Evolutionary conservation across 164 flowering plant species (phyloP), one percentile per base, ranked within the genome.

Genomic region (Magnolia officinalis): DNA sequence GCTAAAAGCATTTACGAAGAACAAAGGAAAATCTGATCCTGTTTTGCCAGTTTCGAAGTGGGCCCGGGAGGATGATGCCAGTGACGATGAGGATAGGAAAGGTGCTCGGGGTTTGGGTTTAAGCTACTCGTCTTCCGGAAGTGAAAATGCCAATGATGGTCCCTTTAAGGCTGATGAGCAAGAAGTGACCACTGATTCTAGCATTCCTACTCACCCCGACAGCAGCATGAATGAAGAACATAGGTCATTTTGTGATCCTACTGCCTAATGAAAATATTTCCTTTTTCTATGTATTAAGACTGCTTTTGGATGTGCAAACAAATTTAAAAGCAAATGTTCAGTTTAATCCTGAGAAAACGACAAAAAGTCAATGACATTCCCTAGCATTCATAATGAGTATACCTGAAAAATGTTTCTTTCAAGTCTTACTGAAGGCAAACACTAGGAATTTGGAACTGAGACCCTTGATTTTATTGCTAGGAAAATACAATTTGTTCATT

Each of bases 71-170:
- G 98, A 94, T 76, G 91, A 90, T 82, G 96, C 86, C 21, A 90
- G 92, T 83, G 99, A 91, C 80, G 96, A 88, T 81, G 98, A 91
- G 65, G 88, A 89, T 69, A 89, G 87, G 74, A 85, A 81, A 80
- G 84, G 81, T 81, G 75, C 80, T 45, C 83, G 75, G 72, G 91
- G 84, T 71, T 84, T 96, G 63, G 97, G 93, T 51, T 87, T 94
- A 72, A 84, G 92, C 78, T 96, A 94, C 78, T 96, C 98, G 66
- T 95, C 99, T 79, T 96, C 99, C 81, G 99, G 95, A 70, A 94
- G 98, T 85, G 99, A 96, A 74, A 89, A 88, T 87, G 90, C 84
- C 55, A 90, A 83, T 50, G 92, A 88, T 83, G 90, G 79, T 70
- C 81, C 80, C 19, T 65, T 78, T 68, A 88, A 81, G 81, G 84